Evolutionary conservation across 2,329 filamentous ascomycete genomes (phyloP).

Genomic region (Corniculantispora saksenae): DNA sequence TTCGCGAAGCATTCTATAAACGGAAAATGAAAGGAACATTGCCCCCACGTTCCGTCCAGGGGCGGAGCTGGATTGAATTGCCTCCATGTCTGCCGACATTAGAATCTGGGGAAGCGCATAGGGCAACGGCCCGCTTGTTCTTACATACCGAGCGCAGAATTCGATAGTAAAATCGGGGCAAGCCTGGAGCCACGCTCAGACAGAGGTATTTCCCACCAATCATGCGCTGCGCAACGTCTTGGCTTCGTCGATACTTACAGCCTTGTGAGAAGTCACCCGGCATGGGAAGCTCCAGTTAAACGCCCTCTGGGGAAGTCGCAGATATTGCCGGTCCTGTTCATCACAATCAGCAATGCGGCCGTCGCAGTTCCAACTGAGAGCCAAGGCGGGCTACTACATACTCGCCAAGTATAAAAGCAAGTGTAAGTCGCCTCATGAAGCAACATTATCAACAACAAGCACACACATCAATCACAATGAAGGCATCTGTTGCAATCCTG

Average conservation of each 20-base stretch:
- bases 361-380: not conserved
- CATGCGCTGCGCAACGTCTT: not conserved
- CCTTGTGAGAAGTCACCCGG: not conserved
- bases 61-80: not conserved
- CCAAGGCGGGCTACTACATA: not conserved
- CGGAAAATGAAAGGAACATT: not conserved
- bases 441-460: not conserved
- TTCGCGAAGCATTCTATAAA: not conserved
- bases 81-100: not conserved
- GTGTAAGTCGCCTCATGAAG: not conserved
- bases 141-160: not conserved
- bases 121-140: not conserved
- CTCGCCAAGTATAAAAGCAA: not conserved
- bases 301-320: not conserved
- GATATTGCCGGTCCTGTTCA: not conserved
- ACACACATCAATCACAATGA: not conserved
- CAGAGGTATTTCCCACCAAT: not conserved
- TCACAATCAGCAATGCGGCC: not conserved
- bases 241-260: not conserved
- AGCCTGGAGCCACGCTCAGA: not conserved
- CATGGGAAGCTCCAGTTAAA: not conserved
- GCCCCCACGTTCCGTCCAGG: not conserved
- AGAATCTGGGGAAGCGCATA: not conserved
- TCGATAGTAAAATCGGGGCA: not conserved
- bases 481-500: not conserved